Base-by-base conservation (phyloP, 495 filamentous ascomycete species). In the Xylona heveae region DNA sequence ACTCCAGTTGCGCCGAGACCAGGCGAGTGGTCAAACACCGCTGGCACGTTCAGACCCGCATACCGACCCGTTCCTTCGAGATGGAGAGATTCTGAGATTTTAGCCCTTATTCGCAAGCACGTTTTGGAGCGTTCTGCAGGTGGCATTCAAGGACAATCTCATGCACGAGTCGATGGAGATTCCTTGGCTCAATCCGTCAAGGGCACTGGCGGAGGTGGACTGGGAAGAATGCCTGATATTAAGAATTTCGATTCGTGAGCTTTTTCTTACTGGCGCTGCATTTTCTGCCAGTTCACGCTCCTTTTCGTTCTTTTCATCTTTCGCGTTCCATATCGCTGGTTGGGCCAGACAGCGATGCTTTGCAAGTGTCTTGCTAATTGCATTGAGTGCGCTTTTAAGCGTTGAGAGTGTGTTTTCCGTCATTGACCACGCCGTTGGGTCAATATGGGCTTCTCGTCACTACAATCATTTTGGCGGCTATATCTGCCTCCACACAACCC, bases 21-120 rank as follows among this genome's bases (percentile, higher is more conserved):
- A 14, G 88, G 84, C 31, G 88, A 95, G 59, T 97, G 88, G 88
- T 79, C 77, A 39, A 88, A 95, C 64, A 97, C 88, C 0, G 64
- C 93, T 8, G 88, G 88, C 7, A 78, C 81, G 2, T 93, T 88
- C 50, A 83, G 78, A 63, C 84, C 88, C 10, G 81, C 83, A 15
- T 94, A 95, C 48, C 57, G 88, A 12, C 83, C 85, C 9, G 83
- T 93, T 33, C 88, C 88, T 18, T 44, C 51, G 30, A 62, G 88
- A 38, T 97, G 88, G 88, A 66, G 60, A 41, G 70, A 70, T 12
- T 84, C 76, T 34, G 71, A 83, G 57, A 70, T 93, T 24, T 46
- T 97, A 49, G 42, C 41, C 19, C 53, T 88, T 61, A 41, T 97
- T 45, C 61, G 83, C 51, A 55, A 63, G 44, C 88, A 99, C 56